Evolutionary conservation across 1,284 basidiomycete species (phyloP).

Genomic region (Dichomitus squalens): DNA sequence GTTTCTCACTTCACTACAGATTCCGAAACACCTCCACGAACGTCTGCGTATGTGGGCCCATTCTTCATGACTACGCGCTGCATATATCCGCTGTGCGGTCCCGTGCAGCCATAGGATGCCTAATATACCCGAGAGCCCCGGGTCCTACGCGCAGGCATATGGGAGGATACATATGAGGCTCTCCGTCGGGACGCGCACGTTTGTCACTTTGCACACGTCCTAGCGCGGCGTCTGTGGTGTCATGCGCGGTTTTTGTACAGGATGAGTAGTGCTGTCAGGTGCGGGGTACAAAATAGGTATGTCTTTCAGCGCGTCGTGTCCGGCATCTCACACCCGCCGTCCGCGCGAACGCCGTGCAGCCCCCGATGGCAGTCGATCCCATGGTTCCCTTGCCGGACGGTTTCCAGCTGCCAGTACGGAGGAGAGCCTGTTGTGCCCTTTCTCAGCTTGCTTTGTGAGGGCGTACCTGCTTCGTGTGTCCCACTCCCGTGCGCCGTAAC

Average conservation of each 20-base stretch:
- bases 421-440: background rate
- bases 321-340: slow-evolving; percentile 6
- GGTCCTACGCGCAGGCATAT: background rate
- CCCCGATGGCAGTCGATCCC: background rate
- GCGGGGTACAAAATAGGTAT: background rate
- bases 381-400: background rate
- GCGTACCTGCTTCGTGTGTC: background rate
- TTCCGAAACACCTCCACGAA: too few relatives aligned
- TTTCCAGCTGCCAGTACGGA: background rate
- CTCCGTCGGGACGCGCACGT: background rate
- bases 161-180: background rate
- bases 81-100: too few relatives aligned
- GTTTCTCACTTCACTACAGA: too few relatives aligned
- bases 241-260: too few relatives aligned
- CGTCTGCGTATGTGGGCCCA: too few relatives aligned
- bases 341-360: background rate
- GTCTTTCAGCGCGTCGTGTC: background rate
- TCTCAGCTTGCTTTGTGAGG: background rate
- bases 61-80: too few relatives aligned
- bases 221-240: background rate
- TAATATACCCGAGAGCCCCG: too few relatives aligned
- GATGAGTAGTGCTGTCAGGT: background rate
- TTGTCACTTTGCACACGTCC: background rate
- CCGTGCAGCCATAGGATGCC: too few relatives aligned
- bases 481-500: too few relatives aligned